Evolutionary conservation across 768 basidiomycete species (phyloP).

Genomic region (Leccinum fibrillosum): DNA sequence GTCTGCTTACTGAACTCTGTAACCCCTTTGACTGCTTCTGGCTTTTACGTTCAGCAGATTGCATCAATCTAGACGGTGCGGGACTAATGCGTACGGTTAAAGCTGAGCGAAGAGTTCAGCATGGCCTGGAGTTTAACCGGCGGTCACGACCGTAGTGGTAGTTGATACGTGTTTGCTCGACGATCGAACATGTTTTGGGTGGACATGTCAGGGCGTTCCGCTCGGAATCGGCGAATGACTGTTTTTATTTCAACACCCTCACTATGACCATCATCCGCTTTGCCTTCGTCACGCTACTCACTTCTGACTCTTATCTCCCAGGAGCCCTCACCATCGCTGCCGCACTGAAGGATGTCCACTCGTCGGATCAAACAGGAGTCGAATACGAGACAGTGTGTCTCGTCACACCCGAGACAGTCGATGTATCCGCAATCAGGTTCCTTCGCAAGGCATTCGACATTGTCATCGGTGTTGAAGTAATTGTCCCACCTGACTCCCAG

Average conservation of each 20-base stretch:
- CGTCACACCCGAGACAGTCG: slow-evolving; percentile 91
- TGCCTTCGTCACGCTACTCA: slow-evolving; percentile 91
- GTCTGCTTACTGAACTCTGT: slow-evolving; percentile 63
- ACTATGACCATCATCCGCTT: slow-evolving; percentile 59
- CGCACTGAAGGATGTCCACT: slow-evolving; percentile 78
- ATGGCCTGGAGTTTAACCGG: slow-evolving; percentile 7
- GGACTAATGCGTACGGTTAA: slow-evolving; percentile 33
- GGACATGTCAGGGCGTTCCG: neutral
- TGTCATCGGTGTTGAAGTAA: slow-evolving; percentile 90
- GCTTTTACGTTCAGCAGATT: slow-evolving; percentile 8
- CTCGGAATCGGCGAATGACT: neutral
- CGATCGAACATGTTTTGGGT: neutral
- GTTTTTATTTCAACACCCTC: slow-evolving; percentile 10
- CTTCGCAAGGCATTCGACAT: slow-evolving; percentile 78
- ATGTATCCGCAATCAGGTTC: slow-evolving; percentile 74
- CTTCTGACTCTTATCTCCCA: slow-evolving; percentile 89
- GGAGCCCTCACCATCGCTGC: slow-evolving; percentile 87
- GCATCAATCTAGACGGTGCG: neutral
- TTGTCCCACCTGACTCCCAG: slow-evolving; percentile 62
- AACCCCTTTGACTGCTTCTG: slow-evolving; percentile 64
- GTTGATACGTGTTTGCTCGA: slow-evolving; percentile 18
- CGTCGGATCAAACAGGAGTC: slow-evolving; percentile 43
- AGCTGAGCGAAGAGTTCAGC: slow-evolving; percentile 32
- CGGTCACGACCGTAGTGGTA: too few species aligned
- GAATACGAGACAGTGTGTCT: slow-evolving; percentile 78